Percentiles rank a stretch among this genome's conserved stretches.
Evolutionary conservation across 441 rosid genomes (phyloP).

Genomic region (Gossypium armourianum): DNA sequence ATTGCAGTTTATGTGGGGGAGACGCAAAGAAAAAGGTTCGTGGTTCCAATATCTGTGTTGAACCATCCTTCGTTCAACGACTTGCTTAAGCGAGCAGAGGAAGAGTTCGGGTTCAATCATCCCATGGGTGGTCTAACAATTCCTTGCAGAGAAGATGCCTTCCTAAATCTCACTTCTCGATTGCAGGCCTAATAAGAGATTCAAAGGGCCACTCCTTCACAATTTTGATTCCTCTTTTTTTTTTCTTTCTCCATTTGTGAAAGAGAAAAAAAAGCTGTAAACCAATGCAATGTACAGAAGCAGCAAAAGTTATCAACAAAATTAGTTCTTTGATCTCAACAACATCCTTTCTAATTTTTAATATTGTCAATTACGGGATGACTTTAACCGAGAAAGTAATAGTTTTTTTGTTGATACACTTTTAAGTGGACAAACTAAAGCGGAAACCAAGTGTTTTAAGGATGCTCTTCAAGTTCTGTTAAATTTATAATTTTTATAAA

Average conservation of each 20-base stretch:
- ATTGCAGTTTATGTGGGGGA: conserved; percentile 44
- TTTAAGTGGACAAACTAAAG: no score
- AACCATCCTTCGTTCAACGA: conserved; percentile 31
- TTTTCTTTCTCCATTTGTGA: background rate
- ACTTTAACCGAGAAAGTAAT: background rate
- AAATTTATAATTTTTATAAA: no score
- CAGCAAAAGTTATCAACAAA: background rate
- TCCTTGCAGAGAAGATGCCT: conserved; percentile 33
- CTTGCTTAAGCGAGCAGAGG: conserved; percentile 33
- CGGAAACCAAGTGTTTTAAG: no score
- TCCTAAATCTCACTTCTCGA: conserved; percentile 27
- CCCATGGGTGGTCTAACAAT: conserved; percentile 44
- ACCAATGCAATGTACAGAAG: background rate
- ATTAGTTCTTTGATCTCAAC: background rate
- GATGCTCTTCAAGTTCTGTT: no score
- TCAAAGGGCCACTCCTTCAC: background rate
- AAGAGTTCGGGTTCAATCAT: conserved; percentile 48
- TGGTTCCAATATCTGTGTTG: conserved; percentile 31
- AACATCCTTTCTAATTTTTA: background rate
- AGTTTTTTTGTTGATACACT: no score
- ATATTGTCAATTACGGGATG: background rate
- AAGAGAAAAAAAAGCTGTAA: background rate
- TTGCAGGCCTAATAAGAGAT: background rate
- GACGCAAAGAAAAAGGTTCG: conserved; percentile 26
- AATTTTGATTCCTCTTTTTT: background rate